Conservation (phyloP, 371 early-diverging fungal genomes). For the Syncephalastrum contaminatum region DNA sequence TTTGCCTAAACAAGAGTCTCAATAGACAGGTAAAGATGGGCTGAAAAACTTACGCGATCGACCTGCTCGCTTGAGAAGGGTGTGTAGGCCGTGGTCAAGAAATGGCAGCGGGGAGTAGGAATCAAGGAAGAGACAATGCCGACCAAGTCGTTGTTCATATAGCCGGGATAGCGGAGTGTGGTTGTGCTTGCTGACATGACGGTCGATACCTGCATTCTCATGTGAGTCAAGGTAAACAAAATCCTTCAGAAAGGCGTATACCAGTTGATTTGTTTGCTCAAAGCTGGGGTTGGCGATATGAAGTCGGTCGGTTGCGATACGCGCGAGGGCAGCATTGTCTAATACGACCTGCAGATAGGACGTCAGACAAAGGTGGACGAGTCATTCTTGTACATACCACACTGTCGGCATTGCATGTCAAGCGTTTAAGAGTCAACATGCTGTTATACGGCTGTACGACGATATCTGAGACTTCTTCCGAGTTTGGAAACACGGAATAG, state of each 20-base stretch:
- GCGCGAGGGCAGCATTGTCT: constrained; percentile 94
- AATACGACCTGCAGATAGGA: constrained; percentile 60
- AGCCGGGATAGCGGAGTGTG: constrained; percentile 98
- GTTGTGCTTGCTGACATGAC: constrained; percentile 98
- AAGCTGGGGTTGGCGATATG: constrained; percentile 94
- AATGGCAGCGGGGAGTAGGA: constrained; percentile 97
- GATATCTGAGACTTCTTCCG: constrained; percentile 95
- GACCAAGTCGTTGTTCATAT: constrained; percentile 98
- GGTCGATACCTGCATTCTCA: constrained; percentile 75
- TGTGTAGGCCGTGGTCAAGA: constrained; percentile 96
- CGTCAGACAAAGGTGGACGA: neutral
- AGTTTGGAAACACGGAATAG: constrained; percentile 99
- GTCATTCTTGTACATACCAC: constrained; percentile 59
- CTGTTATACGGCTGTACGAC: constrained; percentile 99
- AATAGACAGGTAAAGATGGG: neutral
- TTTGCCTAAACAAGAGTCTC: constrained; percentile 55
- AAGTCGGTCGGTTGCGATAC: constrained; percentile 92
- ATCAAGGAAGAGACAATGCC: constrained; percentile 94
- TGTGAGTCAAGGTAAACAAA: no score
- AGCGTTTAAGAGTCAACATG: constrained; percentile 89
- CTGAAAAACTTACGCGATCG: constrained; percentile 67
- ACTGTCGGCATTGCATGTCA: constrained; percentile 93
- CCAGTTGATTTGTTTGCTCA: constrained; percentile 97
- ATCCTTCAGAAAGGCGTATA: constrained; percentile 15
- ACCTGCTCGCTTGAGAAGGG: constrained; percentile 97